Evolutionary conservation across 2,329 filamentous ascomycete genomes (phyloP), one percentile per base, ranked within the genome.

Genomic region (Bretziella fagacearum): DNA sequence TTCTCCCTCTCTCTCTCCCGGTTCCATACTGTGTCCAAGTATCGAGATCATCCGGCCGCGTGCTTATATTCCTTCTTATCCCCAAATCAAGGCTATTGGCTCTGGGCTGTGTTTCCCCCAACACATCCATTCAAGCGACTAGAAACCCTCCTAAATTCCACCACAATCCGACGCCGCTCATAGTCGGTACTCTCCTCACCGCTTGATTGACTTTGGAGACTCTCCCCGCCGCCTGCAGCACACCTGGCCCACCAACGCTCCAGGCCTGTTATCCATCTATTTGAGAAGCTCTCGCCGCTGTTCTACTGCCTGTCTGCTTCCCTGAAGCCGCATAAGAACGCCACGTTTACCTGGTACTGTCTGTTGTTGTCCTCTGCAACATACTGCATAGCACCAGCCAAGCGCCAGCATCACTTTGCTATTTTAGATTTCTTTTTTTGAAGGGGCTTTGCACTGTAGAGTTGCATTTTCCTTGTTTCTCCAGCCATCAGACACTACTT

Each of bases 311-410:
- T 43, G 40, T 18, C 25, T 39, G 15, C 43, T 46, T 43, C 32
- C 41, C 30, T 45, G 26, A 43, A 37, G 40, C 23, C 20, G 35
- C 36, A 41, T 36, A 36, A 45, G 45, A 49, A 49, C 47, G 35
- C 47, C 47, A 49, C 47, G 47, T 49, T 49, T 39, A 45, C 42
- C 35, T 33, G 47, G 42, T 47, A 41, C 35, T 6, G 22, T 37
- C 23, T 37, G 13, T 11, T 46, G 25, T 27, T 39, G 33, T 37
- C 22, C 44, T 35, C 29, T 33, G 23, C 33, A 27, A 37, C 18
- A 36, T 23, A 36, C 23, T 43, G 17, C 40, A 30, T 17, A 23
- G 36, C 43, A 35, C 32, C 30, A 45, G 20, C 17, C 30, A 35
- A 45, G 32, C 32, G 32, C 29, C 30, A 39, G 30, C 25, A 37